A percentile compares a stretch with the other conserved stretches of the same genome.
phyloP scores from a whole-genome alignment of 169 alveolate species.

The Cyclospora cayetanensis region DNA sequence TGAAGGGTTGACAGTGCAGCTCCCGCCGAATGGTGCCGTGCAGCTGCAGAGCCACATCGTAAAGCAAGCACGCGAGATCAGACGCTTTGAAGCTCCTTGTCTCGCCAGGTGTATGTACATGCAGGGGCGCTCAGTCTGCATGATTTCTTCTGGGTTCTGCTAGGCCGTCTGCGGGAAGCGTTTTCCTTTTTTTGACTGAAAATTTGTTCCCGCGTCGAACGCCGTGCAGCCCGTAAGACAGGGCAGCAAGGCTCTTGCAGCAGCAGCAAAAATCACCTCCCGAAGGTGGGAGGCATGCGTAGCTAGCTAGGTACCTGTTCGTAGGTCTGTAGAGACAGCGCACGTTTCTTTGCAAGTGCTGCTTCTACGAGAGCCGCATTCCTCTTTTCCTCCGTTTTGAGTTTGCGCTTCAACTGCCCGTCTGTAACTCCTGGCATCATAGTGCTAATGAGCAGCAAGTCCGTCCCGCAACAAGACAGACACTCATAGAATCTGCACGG shows the following conservation, averaged over 20 bases:
- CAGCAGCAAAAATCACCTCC: no score
- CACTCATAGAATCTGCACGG: conserved; percentile 73
- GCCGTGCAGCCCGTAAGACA: no score
- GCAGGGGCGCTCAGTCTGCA: no score
- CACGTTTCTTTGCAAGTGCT: neutral
- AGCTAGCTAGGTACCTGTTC: neutral
- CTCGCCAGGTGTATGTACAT: no score
- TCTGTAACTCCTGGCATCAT: conserved; percentile 77
- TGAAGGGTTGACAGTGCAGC: conserved; percentile 16
- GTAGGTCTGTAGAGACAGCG: conserved; percentile 5
- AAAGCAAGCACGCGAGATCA: no score
- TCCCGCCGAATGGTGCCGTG: conserved; percentile 1
- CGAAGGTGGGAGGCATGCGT: no score
- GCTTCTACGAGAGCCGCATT: conserved; percentile 44
- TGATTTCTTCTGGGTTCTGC: no score
- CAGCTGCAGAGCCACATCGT: neutral
- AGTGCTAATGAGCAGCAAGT: conserved; percentile 74
- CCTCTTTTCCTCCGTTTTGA: conserved; percentile 75
- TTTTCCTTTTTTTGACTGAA: no score
- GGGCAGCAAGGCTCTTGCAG: no score
- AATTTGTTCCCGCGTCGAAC: no score
- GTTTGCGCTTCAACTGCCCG: conserved; percentile 73
- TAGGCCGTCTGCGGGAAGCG: no score
- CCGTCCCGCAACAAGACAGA: conserved; percentile 76
- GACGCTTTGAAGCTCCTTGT: no score